Evolutionary conservation across 2,329 filamentous ascomycete species (phyloP).

Genomic region (Capronia americana): DNA sequence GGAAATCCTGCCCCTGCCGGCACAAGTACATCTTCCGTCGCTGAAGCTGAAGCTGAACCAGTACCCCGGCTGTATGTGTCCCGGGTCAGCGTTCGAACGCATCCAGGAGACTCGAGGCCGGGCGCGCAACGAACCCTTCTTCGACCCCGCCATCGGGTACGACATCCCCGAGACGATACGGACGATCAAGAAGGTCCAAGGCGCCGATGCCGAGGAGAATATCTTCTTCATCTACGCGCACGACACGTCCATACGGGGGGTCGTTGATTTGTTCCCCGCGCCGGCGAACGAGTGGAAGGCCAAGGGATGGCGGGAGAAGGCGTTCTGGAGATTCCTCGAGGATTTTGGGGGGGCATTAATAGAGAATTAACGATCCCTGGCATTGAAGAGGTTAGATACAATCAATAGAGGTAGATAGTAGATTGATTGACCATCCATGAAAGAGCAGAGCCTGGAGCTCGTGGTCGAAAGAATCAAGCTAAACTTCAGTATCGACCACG

Average conservation of each 20-base stretch:
- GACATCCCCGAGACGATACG: slow-evolving; percentile 37
- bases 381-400: too few relatives aligned
- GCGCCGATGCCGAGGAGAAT: slow-evolving; percentile 40
- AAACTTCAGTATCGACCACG: too few relatives aligned
- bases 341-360: slow-evolving; percentile 25
- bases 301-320: slow-evolving; percentile 24
- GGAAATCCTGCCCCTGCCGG: slow-evolving; percentile 5
- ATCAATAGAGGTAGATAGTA: too few relatives aligned
- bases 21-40: slow-evolving; percentile 1
- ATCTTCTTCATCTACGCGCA: slow-evolving; percentile 43
- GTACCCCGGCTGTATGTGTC: slow-evolving; percentile 29
- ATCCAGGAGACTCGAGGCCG: slow-evolving; percentile 34
- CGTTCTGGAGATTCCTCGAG: slow-evolving; percentile 29
- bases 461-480: too few relatives aligned
- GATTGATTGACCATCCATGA: too few relatives aligned
- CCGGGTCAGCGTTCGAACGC: slow-evolving; percentile 39
- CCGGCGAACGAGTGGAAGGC: slow-evolving; percentile 27
- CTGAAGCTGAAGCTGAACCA: not conserved
- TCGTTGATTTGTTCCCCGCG: slow-evolving; percentile 34
- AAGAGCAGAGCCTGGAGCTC: too few relatives aligned
- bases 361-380: not conserved
- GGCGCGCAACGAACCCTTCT: slow-evolving; percentile 33
- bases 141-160: slow-evolving; percentile 36
- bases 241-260: slow-evolving; percentile 39
- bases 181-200: slow-evolving; percentile 39